These are phyloP conservation scores for Globisporangium paddicum DNA, from an alignment of 352 stramenopile species.

Conservation along the genomic window DNA sequence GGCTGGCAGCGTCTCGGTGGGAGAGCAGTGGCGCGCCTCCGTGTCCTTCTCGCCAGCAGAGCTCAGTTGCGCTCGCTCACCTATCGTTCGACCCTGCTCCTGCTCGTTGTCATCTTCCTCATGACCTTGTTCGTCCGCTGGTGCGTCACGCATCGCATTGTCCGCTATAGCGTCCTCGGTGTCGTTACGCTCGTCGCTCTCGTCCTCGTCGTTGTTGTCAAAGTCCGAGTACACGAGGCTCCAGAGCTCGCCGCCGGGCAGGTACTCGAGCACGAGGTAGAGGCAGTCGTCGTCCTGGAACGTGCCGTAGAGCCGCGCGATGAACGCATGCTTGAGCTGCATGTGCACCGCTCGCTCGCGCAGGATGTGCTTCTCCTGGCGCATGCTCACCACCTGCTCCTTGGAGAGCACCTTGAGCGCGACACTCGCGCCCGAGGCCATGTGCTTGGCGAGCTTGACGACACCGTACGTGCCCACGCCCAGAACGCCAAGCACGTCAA, in stretches of 20 bases:
- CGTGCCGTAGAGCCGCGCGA: conserved; percentile 53
- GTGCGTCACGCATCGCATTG: no score
- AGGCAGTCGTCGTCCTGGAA: conserved; percentile 72
- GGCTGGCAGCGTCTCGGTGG: no score
- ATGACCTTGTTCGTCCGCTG: no score
- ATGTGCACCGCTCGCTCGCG: conserved; percentile 67
- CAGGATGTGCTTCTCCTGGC: conserved; percentile 66
- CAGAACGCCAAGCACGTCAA: conserved; percentile 57
- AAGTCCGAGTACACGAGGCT: conserved; percentile 87
- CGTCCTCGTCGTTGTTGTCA: conserved; percentile 14
- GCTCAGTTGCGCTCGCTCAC: no score
- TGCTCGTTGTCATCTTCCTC: no score
- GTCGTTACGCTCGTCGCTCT: conserved; percentile 12
- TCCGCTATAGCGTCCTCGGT: no score
- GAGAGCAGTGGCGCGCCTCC: no score
- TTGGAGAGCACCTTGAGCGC: conserved; percentile 59
- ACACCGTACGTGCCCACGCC: conserved; percentile 67
- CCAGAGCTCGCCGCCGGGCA: conserved; percentile 75
- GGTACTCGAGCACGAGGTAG: conserved; percentile 79
- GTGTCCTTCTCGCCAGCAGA: no score
- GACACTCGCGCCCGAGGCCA: conserved; percentile 42
- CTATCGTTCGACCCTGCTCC: no score
- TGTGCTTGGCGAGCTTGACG: conserved; percentile 61
- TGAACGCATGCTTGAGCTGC: conserved; percentile 47
- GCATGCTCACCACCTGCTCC: conserved; percentile 37